Percentiles rank a stretch among this genome's conserved stretches.
Evolutionary conservation across 176 grass and related monocot genomes (phyloP).

Genomic region (Luzula sylvatica): DNA sequence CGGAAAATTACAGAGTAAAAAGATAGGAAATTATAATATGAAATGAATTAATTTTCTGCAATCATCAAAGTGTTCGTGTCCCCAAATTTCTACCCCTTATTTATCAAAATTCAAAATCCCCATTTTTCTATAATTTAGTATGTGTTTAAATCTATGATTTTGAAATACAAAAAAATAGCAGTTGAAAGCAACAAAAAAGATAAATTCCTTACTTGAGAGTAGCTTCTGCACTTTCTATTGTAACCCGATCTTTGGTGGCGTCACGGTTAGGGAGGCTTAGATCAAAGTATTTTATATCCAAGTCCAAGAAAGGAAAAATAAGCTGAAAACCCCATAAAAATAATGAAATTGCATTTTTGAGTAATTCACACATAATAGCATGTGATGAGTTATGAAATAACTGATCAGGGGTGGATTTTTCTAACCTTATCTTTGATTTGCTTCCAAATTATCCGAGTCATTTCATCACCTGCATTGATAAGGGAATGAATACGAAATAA

Average conservation of each 20-base stretch:
- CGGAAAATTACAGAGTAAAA: too few relatives aligned
- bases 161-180: neutral
- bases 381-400: neutral
- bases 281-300: conserved; percentile 97
- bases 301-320: conserved; percentile 80
- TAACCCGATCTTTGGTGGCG: conserved; percentile 56
- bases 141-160: neutral
- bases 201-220: conserved; percentile 49
- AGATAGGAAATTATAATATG: neutral
- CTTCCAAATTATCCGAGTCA: conserved; percentile 85
- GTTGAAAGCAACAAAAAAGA: conserved; percentile 6
- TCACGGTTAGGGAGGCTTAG: conserved; percentile 71
- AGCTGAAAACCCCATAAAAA: conserved; percentile 44
- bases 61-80: neutral
- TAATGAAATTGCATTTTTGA: conserved; percentile 3
- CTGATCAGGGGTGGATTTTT: neutral
- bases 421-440: conserved; percentile 88
- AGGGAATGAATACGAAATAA: neutral
- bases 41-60: neutral
- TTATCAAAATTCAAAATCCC: too few relatives aligned
- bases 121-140: neutral
- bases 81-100: too few relatives aligned
- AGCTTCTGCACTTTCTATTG: conserved; percentile 68
- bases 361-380: neutral
- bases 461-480: conserved; percentile 58